These are phyloP conservation scores for Exophiala oligosperma DNA, from an alignment of 2,329 filamentous ascomycete species.

Conservation along the genomic window DNA sequence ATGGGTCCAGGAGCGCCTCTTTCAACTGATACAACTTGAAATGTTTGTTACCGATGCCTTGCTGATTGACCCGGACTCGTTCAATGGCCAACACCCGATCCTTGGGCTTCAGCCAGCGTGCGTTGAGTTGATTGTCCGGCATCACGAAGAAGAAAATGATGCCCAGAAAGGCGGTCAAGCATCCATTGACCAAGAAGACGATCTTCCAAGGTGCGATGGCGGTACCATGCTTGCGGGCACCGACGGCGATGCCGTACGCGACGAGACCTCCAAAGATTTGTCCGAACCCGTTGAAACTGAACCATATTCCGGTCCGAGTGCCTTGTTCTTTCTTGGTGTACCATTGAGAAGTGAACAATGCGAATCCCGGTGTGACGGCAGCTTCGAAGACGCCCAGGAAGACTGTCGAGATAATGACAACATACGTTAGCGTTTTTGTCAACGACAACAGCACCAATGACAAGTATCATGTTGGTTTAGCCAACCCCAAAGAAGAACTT, in stretches of 20 bases:
- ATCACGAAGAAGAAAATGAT: conserved; percentile 52
- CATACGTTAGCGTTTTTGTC: background rate
- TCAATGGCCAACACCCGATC: conserved; percentile 70
- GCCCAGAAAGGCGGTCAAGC: conserved; percentile 53
- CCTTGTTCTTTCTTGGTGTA: conserved; percentile 71
- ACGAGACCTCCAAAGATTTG: conserved; percentile 64
- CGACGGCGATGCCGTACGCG: conserved; percentile 63
- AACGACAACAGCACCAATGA: background rate
- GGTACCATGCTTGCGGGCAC: conserved; percentile 55
- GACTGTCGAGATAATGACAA: conserved; percentile 4
- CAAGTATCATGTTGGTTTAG: background rate
- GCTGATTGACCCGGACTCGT: conserved; percentile 71
- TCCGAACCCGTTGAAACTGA: conserved; percentile 65
- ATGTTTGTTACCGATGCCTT: conserved; percentile 69
- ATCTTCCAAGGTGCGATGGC: conserved; percentile 67
- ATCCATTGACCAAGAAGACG: conserved; percentile 55
- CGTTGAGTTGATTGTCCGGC: conserved; percentile 62
- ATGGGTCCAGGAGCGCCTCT: conserved; percentile 58
- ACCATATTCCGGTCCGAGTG: conserved; percentile 65
- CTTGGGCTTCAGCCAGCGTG: conserved; percentile 62
- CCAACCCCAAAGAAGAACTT: conserved; percentile 3
- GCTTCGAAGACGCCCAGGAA: conserved; percentile 62
- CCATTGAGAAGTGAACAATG: conserved; percentile 69
- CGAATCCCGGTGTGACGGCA: conserved; percentile 68
- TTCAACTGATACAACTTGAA: conserved; percentile 68